These are phyloP conservation scores for Phlebiopsis flavidoalba DNA, from an alignment of 768 basidiomycete species.

Conservation along the genomic window DNA sequence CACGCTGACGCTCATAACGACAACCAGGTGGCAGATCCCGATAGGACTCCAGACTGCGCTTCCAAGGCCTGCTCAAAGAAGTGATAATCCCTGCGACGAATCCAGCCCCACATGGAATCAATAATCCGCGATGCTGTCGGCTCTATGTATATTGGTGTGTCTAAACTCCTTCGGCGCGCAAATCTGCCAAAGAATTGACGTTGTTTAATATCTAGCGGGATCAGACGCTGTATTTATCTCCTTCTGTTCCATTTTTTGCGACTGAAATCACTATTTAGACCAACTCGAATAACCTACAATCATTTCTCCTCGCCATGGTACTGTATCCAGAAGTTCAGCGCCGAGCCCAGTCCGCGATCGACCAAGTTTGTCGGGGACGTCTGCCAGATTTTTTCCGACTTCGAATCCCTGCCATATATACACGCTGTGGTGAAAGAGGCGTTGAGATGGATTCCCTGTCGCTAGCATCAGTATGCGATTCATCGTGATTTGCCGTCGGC, in stretches of 20 bases:
- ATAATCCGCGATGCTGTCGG: not conserved
- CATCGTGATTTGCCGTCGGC: too few relatives aligned
- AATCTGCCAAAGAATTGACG: too few relatives aligned
- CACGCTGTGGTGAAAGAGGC: slow-evolving; percentile 14
- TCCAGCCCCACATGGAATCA: not conserved
- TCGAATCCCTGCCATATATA: slow-evolving; percentile 7
- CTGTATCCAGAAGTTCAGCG: slow-evolving; percentile 10
- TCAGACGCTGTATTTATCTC: not conserved
- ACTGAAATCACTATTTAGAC: not conserved
- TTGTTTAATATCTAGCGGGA: not conserved
- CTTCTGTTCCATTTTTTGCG: too few relatives aligned
- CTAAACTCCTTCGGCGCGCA: too few relatives aligned
- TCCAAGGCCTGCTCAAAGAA: not conserved
- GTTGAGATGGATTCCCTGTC: slow-evolving; percentile 13
- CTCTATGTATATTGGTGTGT: not conserved
- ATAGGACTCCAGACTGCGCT: not conserved
- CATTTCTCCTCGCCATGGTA: slow-evolving; percentile 10
- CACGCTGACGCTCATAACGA: not conserved
- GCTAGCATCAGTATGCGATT: slow-evolving; percentile 4
- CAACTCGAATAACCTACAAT: slow-evolving; percentile 9
- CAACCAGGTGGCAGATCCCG: too few relatives aligned
- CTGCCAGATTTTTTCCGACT: slow-evolving; percentile 11
- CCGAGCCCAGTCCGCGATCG: slow-evolving; percentile 8
- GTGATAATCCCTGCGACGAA: not conserved
- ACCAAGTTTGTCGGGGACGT: slow-evolving; percentile 4